Evolutionary conservation across 805 yeast genomes (phyloP).

Genomic region (Yamadazyma takamatsuzukensis): DNA sequence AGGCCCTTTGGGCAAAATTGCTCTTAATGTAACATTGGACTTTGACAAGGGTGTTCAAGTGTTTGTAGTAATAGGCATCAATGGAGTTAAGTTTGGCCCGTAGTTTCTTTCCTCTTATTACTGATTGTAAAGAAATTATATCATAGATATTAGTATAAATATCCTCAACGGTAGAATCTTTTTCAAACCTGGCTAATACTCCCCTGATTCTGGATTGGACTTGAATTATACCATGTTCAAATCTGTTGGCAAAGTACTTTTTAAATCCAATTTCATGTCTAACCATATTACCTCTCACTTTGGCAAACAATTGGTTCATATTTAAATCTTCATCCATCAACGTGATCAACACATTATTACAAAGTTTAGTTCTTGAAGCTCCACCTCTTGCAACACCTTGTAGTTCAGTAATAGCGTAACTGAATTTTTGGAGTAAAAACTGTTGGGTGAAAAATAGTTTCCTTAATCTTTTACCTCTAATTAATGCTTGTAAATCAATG

Average conservation of each 20-base stretch:
- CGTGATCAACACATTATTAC: slow-evolving; percentile 40
- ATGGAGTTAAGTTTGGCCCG: slow-evolving; percentile 34
- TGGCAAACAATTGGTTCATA: slow-evolving; percentile 39
- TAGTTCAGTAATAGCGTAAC: slow-evolving; percentile 22
- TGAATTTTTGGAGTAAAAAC: slow-evolving; percentile 5
- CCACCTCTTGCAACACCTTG: slow-evolving; percentile 47
- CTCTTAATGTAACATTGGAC: slow-evolving; percentile 76
- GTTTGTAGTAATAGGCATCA: slow-evolving; percentile 48
- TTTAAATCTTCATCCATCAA: slow-evolving; percentile 35
- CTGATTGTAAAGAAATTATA: slow-evolving; percentile 51
- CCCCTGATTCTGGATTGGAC: slow-evolving; percentile 66
- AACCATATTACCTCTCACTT: slow-evolving; percentile 40
- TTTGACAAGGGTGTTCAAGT: slow-evolving; percentile 57
- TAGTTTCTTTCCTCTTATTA: slow-evolving; percentile 44
- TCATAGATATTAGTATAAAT: slow-evolving; percentile 40
- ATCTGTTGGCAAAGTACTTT: slow-evolving; percentile 13
- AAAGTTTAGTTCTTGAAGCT: slow-evolving; percentile 36
- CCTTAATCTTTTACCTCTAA: slow-evolving; percentile 36
- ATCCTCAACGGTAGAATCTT: slow-evolving; percentile 53
- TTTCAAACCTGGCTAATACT: slow-evolving; percentile 51
- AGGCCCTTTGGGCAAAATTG: slow-evolving; percentile 65
- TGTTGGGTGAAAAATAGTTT: slow-evolving; percentile 14
- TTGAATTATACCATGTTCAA: slow-evolving; percentile 26
- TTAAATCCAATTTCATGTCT: slow-evolving; percentile 23
- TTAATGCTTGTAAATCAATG: slow-evolving; percentile 33